Evolutionary conservation across 208 protist genomes (phyloP).

Genomic region (Kentomonas sorsogonicus): DNA sequence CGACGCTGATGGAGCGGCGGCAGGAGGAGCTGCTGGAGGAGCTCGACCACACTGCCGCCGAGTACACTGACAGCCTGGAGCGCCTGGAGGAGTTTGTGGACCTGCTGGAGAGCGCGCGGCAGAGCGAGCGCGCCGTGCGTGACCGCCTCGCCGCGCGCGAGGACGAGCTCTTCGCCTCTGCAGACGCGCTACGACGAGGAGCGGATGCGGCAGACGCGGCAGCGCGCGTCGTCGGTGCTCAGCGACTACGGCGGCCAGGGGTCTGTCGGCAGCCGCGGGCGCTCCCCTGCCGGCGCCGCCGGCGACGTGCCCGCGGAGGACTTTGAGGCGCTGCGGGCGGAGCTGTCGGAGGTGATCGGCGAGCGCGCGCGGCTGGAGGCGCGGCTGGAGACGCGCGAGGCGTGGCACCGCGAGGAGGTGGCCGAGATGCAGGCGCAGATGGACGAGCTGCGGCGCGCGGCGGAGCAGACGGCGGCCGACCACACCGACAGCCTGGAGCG

Average conservation of each 20-base stretch:
- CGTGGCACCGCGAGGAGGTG: conserved; percentile 23
- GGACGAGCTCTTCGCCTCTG: conserved; percentile 26
- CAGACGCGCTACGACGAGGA: conserved; percentile 15
- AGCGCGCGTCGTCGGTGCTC: background rate
- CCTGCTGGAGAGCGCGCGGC: conserved; percentile 41
- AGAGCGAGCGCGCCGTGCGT: conserved; percentile 27
- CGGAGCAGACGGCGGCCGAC: conserved; percentile 36
- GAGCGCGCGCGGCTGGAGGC: conserved; percentile 25
- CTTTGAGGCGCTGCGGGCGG: conserved; percentile 4
- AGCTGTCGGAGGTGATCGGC: no score
- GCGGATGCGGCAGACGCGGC: conserved; percentile 2
- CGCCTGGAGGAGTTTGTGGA: conserved; percentile 56
- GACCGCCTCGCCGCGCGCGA: conserved; percentile 27
- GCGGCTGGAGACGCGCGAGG: conserved; percentile 10
- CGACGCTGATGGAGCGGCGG: no score
- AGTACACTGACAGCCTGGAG: conserved; percentile 45
- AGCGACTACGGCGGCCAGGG: background rate
- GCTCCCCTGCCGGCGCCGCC: background rate
- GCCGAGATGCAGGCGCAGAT: conserved; percentile 36
- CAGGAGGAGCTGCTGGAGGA: conserved; percentile 31
- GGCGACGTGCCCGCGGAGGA: conserved; percentile 23
- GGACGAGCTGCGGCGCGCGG: conserved; percentile 33
- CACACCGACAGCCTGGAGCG: conserved; percentile 44
- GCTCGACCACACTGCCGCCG: conserved; percentile 24
- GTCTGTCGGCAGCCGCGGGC: background rate